A percentile compares a stretch with the other conserved stretches of the same genome.
Conservation (phyloP, 345 rosid genomes). For the Syzygium aromaticum region DNA sequence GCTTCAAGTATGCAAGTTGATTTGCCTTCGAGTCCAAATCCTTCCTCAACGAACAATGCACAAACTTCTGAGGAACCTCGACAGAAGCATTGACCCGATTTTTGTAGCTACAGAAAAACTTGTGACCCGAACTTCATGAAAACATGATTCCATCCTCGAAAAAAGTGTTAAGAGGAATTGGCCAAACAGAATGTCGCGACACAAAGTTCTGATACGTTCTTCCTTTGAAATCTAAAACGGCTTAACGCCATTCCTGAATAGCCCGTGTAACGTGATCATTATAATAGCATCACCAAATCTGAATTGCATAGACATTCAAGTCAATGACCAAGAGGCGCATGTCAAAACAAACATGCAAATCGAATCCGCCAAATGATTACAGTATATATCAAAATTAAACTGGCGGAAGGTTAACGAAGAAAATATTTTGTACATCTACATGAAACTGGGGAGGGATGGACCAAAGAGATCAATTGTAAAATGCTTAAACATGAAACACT, state of each 20-base stretch:
- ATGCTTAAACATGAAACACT: not conserved
- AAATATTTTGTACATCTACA: not conserved
- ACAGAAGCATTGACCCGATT: not conserved
- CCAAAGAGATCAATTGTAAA: not conserved
- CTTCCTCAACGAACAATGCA: not conserved
- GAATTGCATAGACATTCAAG: not conserved
- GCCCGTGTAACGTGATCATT: not conserved
- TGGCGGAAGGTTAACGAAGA: not conserved
- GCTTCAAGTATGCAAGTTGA: not conserved
- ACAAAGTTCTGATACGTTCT: not conserved
- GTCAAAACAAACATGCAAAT: not conserved
- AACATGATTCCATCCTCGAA: no score
- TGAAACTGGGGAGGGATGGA: not conserved
- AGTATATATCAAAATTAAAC: not conserved
- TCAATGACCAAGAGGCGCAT: not conserved
- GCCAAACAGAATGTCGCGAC: not conserved
- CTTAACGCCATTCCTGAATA: not conserved
- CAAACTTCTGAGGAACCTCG: not conserved
- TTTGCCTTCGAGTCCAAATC: not conserved
- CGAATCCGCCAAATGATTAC: not conserved
- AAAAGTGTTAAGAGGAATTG: not conserved
- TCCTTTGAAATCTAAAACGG: not conserved
- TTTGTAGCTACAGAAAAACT: not conserved
- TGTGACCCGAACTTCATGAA: no score
- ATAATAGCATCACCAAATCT: not conserved